These are phyloP conservation scores for Fagopyrum homotropicum DNA, from an alignment of 148 eudicot genomes.

Conservation along the genomic window DNA sequence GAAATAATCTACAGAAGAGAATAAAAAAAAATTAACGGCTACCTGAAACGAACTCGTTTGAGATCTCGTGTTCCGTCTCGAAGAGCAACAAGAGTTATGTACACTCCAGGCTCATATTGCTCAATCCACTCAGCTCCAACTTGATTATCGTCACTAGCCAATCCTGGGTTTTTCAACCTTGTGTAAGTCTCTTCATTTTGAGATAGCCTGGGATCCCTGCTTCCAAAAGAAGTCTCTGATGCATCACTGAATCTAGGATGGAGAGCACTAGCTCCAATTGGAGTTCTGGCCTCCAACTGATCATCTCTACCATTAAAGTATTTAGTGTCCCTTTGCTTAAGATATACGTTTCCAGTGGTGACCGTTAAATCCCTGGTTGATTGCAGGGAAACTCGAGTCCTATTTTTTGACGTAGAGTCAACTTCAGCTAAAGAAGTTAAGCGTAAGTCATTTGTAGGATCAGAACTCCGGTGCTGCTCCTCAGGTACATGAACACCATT, in stretches of 20 bases:
- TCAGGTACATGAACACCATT: conserved; percentile 46
- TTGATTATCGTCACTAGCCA: conserved; percentile 23
- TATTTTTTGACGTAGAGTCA: conserved; percentile 18
- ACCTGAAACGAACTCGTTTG: conserved; percentile 99
- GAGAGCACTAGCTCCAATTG: conserved; percentile 29
- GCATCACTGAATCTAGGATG: conserved; percentile 31
- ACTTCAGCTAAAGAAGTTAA: conserved; percentile 23
- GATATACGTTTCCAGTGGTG: too few relatives aligned
- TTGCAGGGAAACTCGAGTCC: conserved; percentile 30
- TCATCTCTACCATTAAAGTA: conserved; percentile 31
- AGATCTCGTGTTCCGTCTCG: conserved; percentile 93
- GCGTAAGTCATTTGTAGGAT: conserved; percentile 21
- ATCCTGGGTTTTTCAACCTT: conserved; percentile 21
- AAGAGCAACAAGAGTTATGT: conserved; percentile 84
- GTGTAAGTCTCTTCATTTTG: conserved; percentile 35
- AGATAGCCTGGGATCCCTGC: conserved; percentile 11
- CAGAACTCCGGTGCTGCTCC: conserved; percentile 27
- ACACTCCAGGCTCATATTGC: conserved; percentile 95
- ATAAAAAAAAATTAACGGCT: not conserved
- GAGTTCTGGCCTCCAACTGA: conserved; percentile 24
- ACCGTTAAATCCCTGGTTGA: conserved; percentile 22
- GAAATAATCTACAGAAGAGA: not conserved
- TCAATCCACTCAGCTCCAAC: conserved; percentile 97
- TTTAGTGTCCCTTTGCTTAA: conserved; percentile 8
- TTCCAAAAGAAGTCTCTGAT: conserved; percentile 38